These are phyloP conservation scores for Alternaria infectoria DNA, from an alignment of 2,329 filamentous ascomycete species.

Conservation along the genomic window DNA sequence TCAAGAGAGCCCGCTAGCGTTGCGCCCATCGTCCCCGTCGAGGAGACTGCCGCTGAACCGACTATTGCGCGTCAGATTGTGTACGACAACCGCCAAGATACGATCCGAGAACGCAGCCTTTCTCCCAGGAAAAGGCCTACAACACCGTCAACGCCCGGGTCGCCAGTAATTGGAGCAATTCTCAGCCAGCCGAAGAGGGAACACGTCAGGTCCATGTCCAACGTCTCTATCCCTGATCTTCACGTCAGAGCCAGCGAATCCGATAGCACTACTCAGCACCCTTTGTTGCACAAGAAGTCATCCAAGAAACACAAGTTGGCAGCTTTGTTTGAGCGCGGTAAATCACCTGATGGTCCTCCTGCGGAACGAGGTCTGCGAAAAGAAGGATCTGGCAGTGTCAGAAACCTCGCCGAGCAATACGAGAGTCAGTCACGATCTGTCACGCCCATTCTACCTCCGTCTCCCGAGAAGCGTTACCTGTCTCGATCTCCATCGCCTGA, in stretches of 20 bases:
- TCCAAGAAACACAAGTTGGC: conserved; percentile 47
- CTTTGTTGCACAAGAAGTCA: conserved; percentile 45
- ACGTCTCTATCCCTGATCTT: background rate
- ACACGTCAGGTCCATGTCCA: conserved; percentile 22
- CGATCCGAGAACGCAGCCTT: background rate
- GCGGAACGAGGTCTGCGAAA: conserved; percentile 17
- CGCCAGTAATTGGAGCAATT: background rate
- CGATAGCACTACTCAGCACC: background rate
- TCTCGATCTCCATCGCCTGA: conserved; percentile 24
- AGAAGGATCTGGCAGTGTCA: conserved; percentile 27
- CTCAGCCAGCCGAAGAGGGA: conserved; percentile 26
- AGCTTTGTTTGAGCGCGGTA: conserved; percentile 39
- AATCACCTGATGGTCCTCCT: conserved; percentile 13
- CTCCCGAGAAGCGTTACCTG: conserved; percentile 17
- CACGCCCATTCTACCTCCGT: conserved; percentile 22
- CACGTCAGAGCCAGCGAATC: background rate
- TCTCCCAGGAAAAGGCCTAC: conserved; percentile 2
- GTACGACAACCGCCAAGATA: background rate
- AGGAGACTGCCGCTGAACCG: background rate
- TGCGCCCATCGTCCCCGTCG: background rate
- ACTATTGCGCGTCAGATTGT: background rate
- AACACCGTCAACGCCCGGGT: conserved; percentile 4
- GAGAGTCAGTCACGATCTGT: conserved; percentile 29
- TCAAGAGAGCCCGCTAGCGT: conserved; percentile 1
- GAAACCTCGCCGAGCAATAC: conserved; percentile 31